These are phyloP conservation scores for Crithidia brevicula DNA, from an alignment of 208 protist genomes.

Conservation along the genomic window DNA sequence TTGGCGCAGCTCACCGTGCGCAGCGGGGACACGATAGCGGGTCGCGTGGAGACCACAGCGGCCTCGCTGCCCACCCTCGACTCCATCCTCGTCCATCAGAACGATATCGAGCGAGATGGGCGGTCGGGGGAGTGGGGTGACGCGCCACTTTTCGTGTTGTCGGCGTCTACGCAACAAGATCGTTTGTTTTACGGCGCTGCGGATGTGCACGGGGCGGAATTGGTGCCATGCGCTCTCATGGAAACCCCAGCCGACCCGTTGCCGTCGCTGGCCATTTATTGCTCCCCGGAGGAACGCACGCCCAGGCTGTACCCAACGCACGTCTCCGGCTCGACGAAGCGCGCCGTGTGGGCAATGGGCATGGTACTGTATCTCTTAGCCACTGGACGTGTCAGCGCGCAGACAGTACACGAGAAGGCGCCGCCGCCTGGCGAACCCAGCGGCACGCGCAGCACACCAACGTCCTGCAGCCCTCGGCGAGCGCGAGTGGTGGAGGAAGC, in stretches of 20 bases:
- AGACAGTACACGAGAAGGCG: neutral
- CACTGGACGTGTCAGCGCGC: conserved; percentile 23
- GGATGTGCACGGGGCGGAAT: no score
- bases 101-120: conserved; percentile 7
- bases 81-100: conserved; percentile 45
- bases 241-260: no score
- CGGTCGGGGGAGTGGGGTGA: neutral
- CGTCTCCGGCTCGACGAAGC: conserved; percentile 26
- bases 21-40: conserved; percentile 7
- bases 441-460: neutral
- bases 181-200: no score
- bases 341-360: conserved; percentile 62
- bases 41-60: neutral
- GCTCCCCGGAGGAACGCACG: conserved; percentile 25
- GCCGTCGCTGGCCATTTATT: conserved; percentile 3
- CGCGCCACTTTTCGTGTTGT: conserved; percentile 43
- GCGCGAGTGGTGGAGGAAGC: conserved; percentile 13
- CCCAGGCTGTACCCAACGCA: neutral
- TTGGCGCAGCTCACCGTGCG: conserved; percentile 37
- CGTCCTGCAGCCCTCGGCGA: neutral
- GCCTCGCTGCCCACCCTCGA: conserved; percentile 4
- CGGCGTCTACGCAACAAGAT: no score
- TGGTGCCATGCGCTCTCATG: no score
- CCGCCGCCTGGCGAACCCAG: neutral
- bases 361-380: conserved; percentile 58